A percentile compares a stretch with the other conserved stretches of the same genome.
Evolutionary conservation across 2,329 filamentous ascomycete genomes (phyloP).

Genomic region (Sporothrix brasiliensis): DNA sequence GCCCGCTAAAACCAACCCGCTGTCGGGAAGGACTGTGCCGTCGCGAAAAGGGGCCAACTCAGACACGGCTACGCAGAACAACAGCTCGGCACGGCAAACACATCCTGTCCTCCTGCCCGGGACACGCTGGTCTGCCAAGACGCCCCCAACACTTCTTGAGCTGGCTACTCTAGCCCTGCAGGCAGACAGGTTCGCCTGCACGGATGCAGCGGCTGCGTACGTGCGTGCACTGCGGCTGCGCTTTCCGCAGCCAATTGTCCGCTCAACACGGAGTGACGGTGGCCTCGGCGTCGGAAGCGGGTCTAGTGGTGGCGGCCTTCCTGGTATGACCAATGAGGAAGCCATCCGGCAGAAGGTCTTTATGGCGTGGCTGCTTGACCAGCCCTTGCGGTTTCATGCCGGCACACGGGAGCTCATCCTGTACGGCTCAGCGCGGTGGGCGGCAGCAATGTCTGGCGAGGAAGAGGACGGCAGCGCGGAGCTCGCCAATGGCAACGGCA

Average conservation of each 20-base stretch:
- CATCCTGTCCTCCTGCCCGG: slow-evolving; percentile 15
- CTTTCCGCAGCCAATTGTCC: slow-evolving; percentile 44
- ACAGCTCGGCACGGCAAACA: not conserved
- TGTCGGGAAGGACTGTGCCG: not conserved
- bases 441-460: slow-evolving; percentile 38
- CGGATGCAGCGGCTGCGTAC: slow-evolving; percentile 57
- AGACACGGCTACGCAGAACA: not conserved
- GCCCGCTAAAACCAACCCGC: not conserved
- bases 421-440: slow-evolving; percentile 65
- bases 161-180: slow-evolving; percentile 69
- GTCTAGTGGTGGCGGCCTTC: slow-evolving; percentile 39
- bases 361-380: slow-evolving; percentile 66
- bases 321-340: slow-evolving; percentile 54
- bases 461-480: slow-evolving; percentile 40
- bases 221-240: slow-evolving; percentile 57
- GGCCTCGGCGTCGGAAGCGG: slow-evolving; percentile 36
- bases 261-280: slow-evolving; percentile 1
- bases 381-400: slow-evolving; percentile 61
- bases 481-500: slow-evolving; percentile 40
- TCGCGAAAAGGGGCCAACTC: not conserved
- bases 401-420: slow-evolving; percentile 68
- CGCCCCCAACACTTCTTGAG: slow-evolving; percentile 59
- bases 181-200: slow-evolving; percentile 73
- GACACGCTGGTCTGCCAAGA: slow-evolving; percentile 40
- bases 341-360: slow-evolving; percentile 69